Conservation (phyloP, 306 rosid species). For the Leucaena leucocephala region DNA sequence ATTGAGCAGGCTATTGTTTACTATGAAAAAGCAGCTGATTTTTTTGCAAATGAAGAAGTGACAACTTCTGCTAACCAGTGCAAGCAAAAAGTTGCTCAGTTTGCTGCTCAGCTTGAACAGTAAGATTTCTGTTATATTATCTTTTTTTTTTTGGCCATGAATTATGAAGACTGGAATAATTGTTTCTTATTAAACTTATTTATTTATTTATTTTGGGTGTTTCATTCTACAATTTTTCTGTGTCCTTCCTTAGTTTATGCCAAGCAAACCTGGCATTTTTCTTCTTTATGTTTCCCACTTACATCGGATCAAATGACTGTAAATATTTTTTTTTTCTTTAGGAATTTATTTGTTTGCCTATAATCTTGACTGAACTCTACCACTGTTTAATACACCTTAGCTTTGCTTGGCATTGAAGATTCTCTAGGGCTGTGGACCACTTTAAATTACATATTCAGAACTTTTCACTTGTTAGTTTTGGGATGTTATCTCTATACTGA, state of each 20-base stretch:
- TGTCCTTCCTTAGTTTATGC: conserved; percentile 14
- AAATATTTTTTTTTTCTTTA: background rate
- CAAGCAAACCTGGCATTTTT: background rate
- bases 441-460: background rate
- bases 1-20: conserved; percentile 75
- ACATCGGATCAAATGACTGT: conserved; percentile 10
- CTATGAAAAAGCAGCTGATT: conserved; percentile 88
- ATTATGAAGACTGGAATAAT: conserved; percentile 8
- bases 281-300: background rate
- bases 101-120: conserved; percentile 95
- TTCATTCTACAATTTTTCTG: background rate
- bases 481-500: background rate
- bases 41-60: conserved; percentile 84
- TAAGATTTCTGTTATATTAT: conserved; percentile 43
- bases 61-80: conserved; percentile 86
- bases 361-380: conserved; percentile 1
- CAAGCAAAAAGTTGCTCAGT: conserved; percentile 97
- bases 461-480: background rate
- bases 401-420: background rate
- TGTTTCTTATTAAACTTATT: background rate
- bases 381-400: background rate
- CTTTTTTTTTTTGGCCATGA: conserved; percentile 1
- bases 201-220: background rate
- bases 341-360: conserved; percentile 11
- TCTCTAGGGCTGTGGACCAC: background rate